A percentile compares a stretch with the other conserved stretches of the same genome.
phyloP scores from a whole-genome alignment of 495 filamentous ascomycete species.

The Evernia prunastri region DNA sequence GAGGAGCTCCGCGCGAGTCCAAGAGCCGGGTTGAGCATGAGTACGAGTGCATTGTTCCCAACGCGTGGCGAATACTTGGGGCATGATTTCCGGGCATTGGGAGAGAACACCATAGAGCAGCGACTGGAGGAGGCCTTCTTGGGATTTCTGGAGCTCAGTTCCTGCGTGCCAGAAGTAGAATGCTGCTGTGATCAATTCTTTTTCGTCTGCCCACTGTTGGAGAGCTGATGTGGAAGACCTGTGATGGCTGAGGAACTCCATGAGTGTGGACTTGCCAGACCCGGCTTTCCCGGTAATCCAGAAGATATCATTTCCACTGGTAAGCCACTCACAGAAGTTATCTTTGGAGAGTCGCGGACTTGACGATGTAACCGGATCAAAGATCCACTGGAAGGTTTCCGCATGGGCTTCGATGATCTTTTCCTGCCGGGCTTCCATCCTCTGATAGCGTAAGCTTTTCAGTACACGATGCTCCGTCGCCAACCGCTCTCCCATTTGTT shows the following conservation, averaged over 20 bases:
- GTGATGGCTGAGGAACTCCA: conserved; percentile 34
- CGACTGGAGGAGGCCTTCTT: conserved; percentile 37
- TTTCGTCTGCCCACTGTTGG: conserved; percentile 28
- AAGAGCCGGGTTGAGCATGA: background rate
- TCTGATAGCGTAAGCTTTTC: background rate
- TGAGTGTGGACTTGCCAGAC: conserved; percentile 43
- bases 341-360: too few species aligned
- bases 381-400: conserved; percentile 7
- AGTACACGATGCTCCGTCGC: background rate
- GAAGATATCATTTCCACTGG: conserved; percentile 28
- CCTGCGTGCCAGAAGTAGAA: conserved; percentile 46
- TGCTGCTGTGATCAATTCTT: conserved; percentile 32
- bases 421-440: background rate
- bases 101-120: conserved; percentile 37
- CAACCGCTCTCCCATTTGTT: background rate
- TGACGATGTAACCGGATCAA: too few species aligned
- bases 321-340: conserved; percentile 30
- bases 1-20: background rate
- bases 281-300: conserved; percentile 40
- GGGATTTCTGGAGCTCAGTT: conserved; percentile 34
- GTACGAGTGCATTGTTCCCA: background rate
- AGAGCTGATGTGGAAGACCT: conserved; percentile 20
- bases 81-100: conserved; percentile 32
- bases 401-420: conserved; percentile 10
- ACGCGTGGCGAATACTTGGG: conserved; percentile 13